A percentile compares a stretch with the other conserved stretches of the same genome.
phyloP scores from a whole-genome alignment of 1,284 basidiomycete species.

The Cystobasidiaceae sp. region DNA sequence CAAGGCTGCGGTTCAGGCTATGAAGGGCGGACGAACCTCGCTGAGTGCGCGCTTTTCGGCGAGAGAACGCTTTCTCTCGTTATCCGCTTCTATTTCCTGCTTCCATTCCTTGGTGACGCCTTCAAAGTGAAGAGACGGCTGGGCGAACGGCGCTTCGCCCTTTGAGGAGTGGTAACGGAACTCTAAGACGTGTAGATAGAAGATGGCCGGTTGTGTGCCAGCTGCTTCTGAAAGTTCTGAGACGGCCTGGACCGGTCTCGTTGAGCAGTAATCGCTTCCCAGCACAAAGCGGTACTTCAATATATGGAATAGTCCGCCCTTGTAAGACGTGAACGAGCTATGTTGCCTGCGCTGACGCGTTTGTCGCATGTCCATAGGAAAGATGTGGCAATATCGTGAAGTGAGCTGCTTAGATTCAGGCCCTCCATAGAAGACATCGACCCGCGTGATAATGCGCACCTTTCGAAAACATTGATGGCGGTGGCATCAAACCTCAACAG shows the following conservation, averaged over 20 bases:
- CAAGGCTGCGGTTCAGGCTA: background rate
- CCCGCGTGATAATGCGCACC: background rate
- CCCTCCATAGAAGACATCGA: too few species aligned
- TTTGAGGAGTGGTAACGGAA: constrained; percentile 20
- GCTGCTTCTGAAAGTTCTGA: constrained; percentile 1
- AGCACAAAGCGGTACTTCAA: constrained; percentile 4
- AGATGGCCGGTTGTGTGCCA: constrained; percentile 1
- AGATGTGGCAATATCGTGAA: background rate
- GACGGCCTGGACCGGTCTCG: background rate
- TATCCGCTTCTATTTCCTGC: constrained; percentile 10
- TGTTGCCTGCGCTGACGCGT: background rate
- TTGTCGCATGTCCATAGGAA: background rate
- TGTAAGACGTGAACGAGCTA: constrained; percentile 21
- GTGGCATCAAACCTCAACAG: constrained; percentile 11
- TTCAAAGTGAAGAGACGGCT: background rate
- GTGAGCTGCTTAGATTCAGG: too few species aligned
- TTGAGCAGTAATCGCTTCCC: background rate
- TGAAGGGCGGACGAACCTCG: background rate
- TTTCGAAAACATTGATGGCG: constrained; percentile 18
- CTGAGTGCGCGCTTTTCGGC: background rate
- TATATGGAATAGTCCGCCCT: constrained; percentile 19
- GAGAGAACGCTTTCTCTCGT: constrained; percentile 6
- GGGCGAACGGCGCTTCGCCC: constrained; percentile 13
- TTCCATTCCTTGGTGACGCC: constrained; percentile 6
- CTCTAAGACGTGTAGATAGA: background rate